Evolutionary conservation across 73 alveolate genomes (phyloP), one percentile per base, ranked within the genome.

Genomic region (Paraurostyla sp.): DNA sequence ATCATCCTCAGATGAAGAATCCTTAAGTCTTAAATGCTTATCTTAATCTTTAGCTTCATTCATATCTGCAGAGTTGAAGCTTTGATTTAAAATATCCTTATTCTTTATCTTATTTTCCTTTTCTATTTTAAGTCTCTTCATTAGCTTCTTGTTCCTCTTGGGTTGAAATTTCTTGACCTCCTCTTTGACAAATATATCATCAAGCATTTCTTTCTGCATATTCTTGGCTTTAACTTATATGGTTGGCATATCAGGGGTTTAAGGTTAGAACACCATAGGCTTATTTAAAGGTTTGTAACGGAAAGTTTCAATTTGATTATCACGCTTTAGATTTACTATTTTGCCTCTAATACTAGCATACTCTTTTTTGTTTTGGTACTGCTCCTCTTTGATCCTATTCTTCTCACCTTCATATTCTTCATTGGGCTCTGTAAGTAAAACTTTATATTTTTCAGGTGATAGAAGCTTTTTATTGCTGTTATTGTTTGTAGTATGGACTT

Each of bases 1-100:
- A 59, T 65, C 82, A 11, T 65, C 29, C 9, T 65, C 82, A 11
- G 82, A 65, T 1, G 82, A 65, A 13, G 82, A 65, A 65, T 65
- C 82, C 41, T 35, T 32, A 2, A 65, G 46, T 65, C 41, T 65
- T 65, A 65, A 38, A n/a, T n/a, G n/a, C 25, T 9, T 18, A 11
- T 65, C 82, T 65, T 33, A 38, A 38, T 65, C 60, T 65, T 40
- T 65, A 15, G 42, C 41, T 40, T 65, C 82, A 65, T 40, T 38
- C 25, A 65, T 2, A 38, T 35, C 82, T 35, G 7, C 56, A 11
- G 82, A 65, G 13, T 40, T 30, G 41, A 65, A 65, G 7, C 54
- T 22, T 30, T 65, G 38, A 65, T 65, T 65, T 7, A 65, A 58
- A 13, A 65, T 22, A 23, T 65, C 82, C 23, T 65, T 23, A 48